phyloP scores from a whole-genome alignment of 2,329 filamentous ascomycete genomes.

The Aspergillus ochraceoroseus region DNA sequence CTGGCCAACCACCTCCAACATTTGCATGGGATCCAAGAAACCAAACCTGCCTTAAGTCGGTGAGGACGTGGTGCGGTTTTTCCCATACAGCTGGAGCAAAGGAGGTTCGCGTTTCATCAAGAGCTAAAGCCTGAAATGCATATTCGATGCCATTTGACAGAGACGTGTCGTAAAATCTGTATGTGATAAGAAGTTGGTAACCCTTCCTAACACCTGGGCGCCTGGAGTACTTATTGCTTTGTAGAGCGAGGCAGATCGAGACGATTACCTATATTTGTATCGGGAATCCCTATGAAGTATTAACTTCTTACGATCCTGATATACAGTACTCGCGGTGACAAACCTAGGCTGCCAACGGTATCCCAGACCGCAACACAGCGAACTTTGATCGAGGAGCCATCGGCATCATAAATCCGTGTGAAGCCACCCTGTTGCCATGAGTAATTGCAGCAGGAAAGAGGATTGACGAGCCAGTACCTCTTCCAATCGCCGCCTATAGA shows the following conservation, averaged over 20 bases:
- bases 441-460: not conserved
- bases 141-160: not conserved
- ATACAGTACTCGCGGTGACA: not conserved
- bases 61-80: not conserved
- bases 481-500: not conserved
- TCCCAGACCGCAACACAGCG: slow-evolving; percentile 3
- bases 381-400: not conserved
- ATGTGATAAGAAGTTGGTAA: not conserved
- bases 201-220: not conserved
- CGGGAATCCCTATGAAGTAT: not conserved
- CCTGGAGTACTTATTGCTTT: slow-evolving; percentile 1
- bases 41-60: not conserved
- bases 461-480: not conserved
- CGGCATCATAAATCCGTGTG: not conserved
- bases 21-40: not conserved
- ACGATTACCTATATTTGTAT: not conserved
- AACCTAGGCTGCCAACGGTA: not conserved
- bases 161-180: not conserved
- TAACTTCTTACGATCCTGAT: too few relatives aligned
- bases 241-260: not conserved
- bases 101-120: not conserved
- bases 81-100: slow-evolving; percentile 1
- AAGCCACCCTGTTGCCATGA: not conserved
- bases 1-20: not conserved
- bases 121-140: not conserved